Evolutionary conservation across 2,329 filamentous ascomycete species (phyloP).

Genomic region (Paramyrothecium sp.): DNA sequence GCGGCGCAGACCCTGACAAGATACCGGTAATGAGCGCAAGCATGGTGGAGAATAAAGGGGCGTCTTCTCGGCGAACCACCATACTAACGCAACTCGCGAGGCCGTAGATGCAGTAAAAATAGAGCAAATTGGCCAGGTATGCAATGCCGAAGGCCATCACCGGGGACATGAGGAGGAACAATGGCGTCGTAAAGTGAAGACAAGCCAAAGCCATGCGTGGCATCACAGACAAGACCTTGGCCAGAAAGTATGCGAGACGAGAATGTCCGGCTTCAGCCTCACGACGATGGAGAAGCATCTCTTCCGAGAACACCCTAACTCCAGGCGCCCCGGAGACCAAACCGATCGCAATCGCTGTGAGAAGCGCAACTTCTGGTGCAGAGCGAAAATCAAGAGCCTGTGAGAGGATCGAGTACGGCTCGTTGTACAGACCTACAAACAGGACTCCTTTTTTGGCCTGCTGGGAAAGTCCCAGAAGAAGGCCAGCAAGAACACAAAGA

Average conservation of each 20-base stretch:
- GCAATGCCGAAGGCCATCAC: constrained; percentile 47
- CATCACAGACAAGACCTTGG: constrained; percentile 51
- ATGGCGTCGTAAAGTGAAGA: constrained; percentile 53
- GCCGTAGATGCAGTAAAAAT: constrained; percentile 60
- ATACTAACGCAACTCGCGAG: constrained; percentile 51
- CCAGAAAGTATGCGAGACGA: constrained; percentile 53
- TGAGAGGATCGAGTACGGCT: constrained; percentile 50
- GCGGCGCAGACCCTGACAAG: constrained; percentile 51
- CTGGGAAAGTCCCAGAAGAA: constrained; percentile 53
- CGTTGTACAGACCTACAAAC: constrained; percentile 51
- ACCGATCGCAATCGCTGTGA: constrained; percentile 53
- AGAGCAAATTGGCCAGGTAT: constrained; percentile 50
- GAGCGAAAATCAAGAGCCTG: constrained; percentile 48
- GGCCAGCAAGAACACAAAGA: constrained; percentile 49
- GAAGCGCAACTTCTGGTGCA: constrained; percentile 50
- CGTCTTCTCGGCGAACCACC: constrained; percentile 54
- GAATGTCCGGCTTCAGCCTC: constrained; percentile 58
- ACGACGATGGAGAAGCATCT: constrained; percentile 43
- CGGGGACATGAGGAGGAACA: constrained; percentile 47
- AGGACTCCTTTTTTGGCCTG: constrained; percentile 47
- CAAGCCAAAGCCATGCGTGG: constrained; percentile 49
- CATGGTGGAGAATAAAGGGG: constrained; percentile 55
- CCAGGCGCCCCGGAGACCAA: constrained; percentile 50
- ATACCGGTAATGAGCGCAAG: constrained; percentile 52
- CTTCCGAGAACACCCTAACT: constrained; percentile 51